Percentiles rank a stretch among this genome's conserved stretches.
phyloP scores from a whole-genome alignment of 257 asterid species.

The Solanum paucissectum region DNA sequence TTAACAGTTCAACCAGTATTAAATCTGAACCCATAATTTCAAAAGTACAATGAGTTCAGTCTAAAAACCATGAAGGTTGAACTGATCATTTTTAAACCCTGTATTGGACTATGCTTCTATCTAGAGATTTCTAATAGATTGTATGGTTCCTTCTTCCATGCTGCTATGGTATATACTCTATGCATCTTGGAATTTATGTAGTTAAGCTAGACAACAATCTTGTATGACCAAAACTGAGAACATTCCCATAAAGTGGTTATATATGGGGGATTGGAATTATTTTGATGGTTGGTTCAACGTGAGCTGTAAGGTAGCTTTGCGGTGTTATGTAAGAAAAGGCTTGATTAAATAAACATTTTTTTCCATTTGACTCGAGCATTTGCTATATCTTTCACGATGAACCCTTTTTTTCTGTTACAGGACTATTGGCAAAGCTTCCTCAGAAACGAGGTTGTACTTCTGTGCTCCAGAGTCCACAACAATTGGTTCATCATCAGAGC shows the following conservation, averaged over 20 bases:
- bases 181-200: not conserved
- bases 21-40: not conserved
- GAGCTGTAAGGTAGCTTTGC: not conserved
- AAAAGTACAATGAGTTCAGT: not conserved
- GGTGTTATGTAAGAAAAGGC: not conserved
- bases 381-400: not conserved
- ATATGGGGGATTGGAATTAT: not conserved
- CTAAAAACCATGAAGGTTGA: not conserved
- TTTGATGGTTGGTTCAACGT: not conserved
- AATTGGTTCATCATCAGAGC: slow-evolving; percentile 17
- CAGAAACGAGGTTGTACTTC: slow-evolving; percentile 76
- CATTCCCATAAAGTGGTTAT: not conserved
- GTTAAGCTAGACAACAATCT: not conserved
- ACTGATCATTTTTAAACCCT: not conserved
- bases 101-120: not conserved
- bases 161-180: not conserved
- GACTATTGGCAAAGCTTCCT: slow-evolving; percentile 78
- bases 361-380: not conserved
- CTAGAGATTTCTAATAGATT: not conserved
- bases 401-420: slow-evolving; percentile 26
- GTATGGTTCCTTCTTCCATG: not conserved
- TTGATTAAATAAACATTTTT: not conserved
- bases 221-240: not conserved
- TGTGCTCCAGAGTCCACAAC: slow-evolving; percentile 33
- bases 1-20: not conserved